Conservation (phyloP, 2,329 filamentous ascomycete genomes). For the Penicillium sp. region DNA sequence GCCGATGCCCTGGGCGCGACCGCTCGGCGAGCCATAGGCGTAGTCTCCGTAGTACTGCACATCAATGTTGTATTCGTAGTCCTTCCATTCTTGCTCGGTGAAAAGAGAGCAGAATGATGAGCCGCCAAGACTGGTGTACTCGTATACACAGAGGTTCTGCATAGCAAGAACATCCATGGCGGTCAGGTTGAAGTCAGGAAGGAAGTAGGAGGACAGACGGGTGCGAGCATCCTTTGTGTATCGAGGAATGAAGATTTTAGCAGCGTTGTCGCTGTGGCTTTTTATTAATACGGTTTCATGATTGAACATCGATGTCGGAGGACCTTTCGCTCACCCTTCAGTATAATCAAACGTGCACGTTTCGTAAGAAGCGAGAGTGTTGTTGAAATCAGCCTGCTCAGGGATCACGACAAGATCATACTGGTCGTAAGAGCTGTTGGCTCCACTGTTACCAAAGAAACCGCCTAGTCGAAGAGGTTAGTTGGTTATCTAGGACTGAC, state of each 20-base stretch:
- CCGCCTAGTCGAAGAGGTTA: slow-evolving; percentile 13
- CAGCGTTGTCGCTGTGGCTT: slow-evolving; percentile 22
- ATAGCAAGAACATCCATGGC: slow-evolving; percentile 52
- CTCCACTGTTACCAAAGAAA: slow-evolving; percentile 25
- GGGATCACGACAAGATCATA: slow-evolving; percentile 51
- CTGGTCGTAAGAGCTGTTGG: slow-evolving; percentile 28
- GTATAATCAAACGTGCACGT: slow-evolving; percentile 45
- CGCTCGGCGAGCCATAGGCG: slow-evolving; percentile 49
- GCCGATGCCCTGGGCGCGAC: slow-evolving; percentile 53
- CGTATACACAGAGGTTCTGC: slow-evolving; percentile 56
- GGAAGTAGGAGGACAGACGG: slow-evolving; percentile 49
- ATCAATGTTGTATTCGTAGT: slow-evolving; percentile 54
- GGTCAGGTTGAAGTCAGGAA: slow-evolving; percentile 49
- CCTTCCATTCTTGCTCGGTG: slow-evolving; percentile 54
- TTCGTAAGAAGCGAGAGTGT: slow-evolving; percentile 53
- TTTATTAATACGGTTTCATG: background rate
- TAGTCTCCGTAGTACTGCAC: slow-evolving; percentile 51
- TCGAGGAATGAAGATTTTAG: slow-evolving; percentile 43
- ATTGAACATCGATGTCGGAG: background rate
- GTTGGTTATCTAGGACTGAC: background rate
- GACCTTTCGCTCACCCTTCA: slow-evolving; percentile 16
- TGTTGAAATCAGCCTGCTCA: slow-evolving; percentile 51
- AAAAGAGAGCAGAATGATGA: slow-evolving; percentile 55
- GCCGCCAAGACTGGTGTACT: slow-evolving; percentile 49
- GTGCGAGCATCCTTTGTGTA: slow-evolving; percentile 48